These are phyloP conservation scores for Ascochyta lentis DNA, from an alignment of 2,329 filamentous ascomycete genomes.

Conservation along the genomic window DNA sequence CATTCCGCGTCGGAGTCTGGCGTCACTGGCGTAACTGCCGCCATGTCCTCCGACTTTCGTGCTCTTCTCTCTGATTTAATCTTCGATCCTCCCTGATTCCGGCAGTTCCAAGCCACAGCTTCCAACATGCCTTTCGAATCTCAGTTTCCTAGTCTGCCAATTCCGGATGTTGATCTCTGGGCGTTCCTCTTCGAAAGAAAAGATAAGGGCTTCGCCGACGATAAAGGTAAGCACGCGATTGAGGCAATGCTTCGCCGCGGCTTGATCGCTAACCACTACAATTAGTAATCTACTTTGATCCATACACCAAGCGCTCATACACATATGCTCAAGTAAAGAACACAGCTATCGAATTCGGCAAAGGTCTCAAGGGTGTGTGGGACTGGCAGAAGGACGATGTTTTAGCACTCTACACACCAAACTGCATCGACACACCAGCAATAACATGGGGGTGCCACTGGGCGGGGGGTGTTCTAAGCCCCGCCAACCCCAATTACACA, in stretches of 20 bases:
- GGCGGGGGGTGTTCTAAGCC: conserved; percentile 82
- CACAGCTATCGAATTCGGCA: conserved; percentile 76
- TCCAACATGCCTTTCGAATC: conserved; percentile 73
- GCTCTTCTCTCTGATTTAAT: conserved; percentile 5
- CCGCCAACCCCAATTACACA: conserved; percentile 88
- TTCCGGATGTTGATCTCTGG: conserved; percentile 82
- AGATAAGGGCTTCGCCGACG: conserved; percentile 69
- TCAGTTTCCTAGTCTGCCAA: conserved; percentile 66
- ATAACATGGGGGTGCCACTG: conserved; percentile 81
- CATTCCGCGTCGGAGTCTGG: conserved; percentile 20
- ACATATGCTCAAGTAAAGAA: conserved; percentile 72
- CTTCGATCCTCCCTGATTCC: conserved; percentile 7
- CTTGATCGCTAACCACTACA: conserved; percentile 12
- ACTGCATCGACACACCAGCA: conserved; percentile 81
- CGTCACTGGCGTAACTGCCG: conserved; percentile 15
- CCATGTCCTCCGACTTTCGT: conserved; percentile 16
- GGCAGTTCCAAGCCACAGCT: not conserved
- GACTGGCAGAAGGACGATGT: conserved; percentile 85
- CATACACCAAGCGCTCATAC: conserved; percentile 71
- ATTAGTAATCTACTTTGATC: conserved; percentile 78
- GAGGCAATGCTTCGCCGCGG: not conserved
- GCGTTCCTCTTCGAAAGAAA: conserved; percentile 75
- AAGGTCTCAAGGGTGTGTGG: conserved; percentile 75
- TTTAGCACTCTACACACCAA: conserved; percentile 81
- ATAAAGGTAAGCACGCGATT: conserved; percentile 65